phyloP scores from a whole-genome alignment of 2,329 filamentous ascomycete species.

The Colletotrichum theobromicola region DNA sequence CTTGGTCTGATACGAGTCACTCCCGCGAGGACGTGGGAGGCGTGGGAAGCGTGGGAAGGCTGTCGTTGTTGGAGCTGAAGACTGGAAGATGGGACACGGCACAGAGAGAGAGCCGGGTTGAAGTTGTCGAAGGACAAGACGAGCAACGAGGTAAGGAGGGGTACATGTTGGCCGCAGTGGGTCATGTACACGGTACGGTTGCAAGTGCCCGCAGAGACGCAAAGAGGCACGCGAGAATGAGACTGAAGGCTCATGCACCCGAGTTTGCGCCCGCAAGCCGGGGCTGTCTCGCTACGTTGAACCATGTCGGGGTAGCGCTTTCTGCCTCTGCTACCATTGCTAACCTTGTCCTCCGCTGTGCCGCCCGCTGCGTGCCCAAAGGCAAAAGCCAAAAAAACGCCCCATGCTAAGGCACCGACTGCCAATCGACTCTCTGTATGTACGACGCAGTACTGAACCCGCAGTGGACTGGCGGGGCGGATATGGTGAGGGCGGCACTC shows the following conservation, averaged over 20 bases:
- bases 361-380: conserved; percentile 18
- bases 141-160: background rate
- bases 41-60: background rate
- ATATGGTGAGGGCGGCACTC: too few species aligned
- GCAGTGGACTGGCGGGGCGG: background rate
- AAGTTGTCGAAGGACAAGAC: background rate
- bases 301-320: conserved; percentile 5
- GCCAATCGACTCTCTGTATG: background rate
- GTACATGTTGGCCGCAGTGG: background rate
- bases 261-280: conserved; percentile 14
- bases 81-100: background rate
- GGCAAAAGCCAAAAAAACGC: conserved; percentile 17
- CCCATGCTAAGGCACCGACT: background rate
- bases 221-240: conserved; percentile 7
- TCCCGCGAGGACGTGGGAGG: background rate
- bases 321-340: background rate
- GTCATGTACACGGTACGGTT: background rate
- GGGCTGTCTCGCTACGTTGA: conserved; percentile 8
- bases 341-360: conserved; percentile 15
- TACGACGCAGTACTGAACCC: too few species aligned
- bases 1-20: background rate
- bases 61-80: background rate
- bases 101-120: background rate
- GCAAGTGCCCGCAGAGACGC: background rate
- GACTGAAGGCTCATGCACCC: conserved; percentile 15